Base-by-base conservation (phyloP, 352 stramenopile genomes). In the Globisporangium middletonii region DNA sequence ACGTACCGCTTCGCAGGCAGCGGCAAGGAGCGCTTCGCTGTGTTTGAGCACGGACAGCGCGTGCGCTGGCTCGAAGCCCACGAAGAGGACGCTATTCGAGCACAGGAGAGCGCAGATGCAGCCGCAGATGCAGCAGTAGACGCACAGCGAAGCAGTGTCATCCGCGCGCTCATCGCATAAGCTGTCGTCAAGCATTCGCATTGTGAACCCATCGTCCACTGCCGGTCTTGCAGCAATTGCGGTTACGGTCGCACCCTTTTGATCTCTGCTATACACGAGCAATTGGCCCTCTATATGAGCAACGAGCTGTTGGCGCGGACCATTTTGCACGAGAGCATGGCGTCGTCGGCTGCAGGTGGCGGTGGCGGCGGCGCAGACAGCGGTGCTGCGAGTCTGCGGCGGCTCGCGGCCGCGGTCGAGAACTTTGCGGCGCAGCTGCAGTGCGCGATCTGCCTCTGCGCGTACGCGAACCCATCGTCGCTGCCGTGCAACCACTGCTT, bases 401-500 rank as follows among this genome's bases (percentile, higher is more conserved):
- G 77, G 47, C 68, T 94, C 9, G 70, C 76, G 56, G 65, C 60
- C 27, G 71, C 75, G 38, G 79, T 91, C 51, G 79, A 89, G 53
- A 63, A 53, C 45, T 93, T 95, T 63, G 70, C 74, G 55, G 67
- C 67, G 53, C 81, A 93, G 66, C 60, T 95, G 58, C 77, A 89
- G 64, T 95, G 85, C 62, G 75, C 83, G 47, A 95, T 95, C 55
- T 95, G 85, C 53, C 70, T 95, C 23, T 90, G 78, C 63, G 68
- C 76, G 41, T 90, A 92, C 64, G 68, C 73, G 7, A 74, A 62
- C 35, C 81, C 85, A 28, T 72, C 79, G 38, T 93, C 85, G 11
- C 61, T 95, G 62, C 85, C 85, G 18, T 95, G 85, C 63, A 90
- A 93, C 61, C 85, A 95, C 70, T 92, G 77, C 64, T 95, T 93